A percentile compares a stretch with the other conserved stretches of the same genome.
These are phyloP conservation scores for Lentithecium fluviatile DNA, from an alignment of 495 filamentous ascomycete genomes.

Conservation along the genomic window DNA sequence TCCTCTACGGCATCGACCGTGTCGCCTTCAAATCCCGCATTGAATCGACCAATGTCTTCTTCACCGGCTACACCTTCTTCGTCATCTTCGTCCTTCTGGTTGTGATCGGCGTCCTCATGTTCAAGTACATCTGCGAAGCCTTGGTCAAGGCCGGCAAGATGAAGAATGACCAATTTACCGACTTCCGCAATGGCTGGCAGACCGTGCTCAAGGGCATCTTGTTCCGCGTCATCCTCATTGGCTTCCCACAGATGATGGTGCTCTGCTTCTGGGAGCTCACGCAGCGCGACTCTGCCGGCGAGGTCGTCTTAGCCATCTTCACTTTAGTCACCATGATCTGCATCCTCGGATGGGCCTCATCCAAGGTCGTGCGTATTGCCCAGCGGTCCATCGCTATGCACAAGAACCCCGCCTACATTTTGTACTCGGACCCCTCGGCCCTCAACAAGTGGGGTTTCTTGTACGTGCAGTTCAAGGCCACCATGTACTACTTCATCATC, in stretches of 20 bases:
- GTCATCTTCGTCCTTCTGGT: conserved; percentile 75
- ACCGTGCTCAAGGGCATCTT: conserved; percentile 87
- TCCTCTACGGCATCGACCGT: conserved; percentile 83
- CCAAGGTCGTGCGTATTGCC: conserved; percentile 86
- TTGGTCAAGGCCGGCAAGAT: conserved; percentile 72
- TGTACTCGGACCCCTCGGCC: conserved; percentile 89
- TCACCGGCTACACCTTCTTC: conserved; percentile 90
- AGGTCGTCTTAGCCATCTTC: conserved; percentile 83
- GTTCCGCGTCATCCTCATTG: conserved; percentile 87
- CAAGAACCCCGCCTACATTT: conserved; percentile 94
- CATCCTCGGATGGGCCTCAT: conserved; percentile 82
- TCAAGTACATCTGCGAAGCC: conserved; percentile 77
- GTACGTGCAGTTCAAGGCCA: conserved; percentile 95
- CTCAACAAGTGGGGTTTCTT: conserved; percentile 99
- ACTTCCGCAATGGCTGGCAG: conserved; percentile 91
- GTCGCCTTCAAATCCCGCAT: conserved; percentile 84
- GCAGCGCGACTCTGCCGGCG: conserved; percentile 77
- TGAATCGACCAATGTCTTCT: conserved; percentile 89
- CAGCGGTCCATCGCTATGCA: conserved; percentile 86
- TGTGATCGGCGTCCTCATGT: conserved; percentile 67
- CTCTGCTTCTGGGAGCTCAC: conserved; percentile 96
- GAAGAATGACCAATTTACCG: conserved; percentile 83
- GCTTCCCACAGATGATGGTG: conserved; percentile 88
- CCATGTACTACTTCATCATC: conserved; percentile 94
- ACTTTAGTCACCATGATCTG: conserved; percentile 79